Conservation (phyloP, 208 protist species). For the Naegleria gruberi region DNA sequence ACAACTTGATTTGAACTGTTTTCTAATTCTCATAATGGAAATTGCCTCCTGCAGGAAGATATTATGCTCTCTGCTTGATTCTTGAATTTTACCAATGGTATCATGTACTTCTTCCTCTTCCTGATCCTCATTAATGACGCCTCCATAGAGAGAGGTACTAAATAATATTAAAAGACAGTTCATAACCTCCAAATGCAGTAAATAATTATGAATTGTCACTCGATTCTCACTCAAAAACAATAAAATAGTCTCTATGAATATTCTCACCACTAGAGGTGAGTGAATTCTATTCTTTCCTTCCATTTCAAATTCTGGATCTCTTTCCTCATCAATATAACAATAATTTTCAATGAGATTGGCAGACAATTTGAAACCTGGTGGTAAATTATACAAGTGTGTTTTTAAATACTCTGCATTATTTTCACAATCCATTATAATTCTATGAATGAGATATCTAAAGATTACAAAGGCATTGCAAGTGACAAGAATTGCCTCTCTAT, state of each 20-base stretch:
- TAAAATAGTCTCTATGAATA: not conserved
- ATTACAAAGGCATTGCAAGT: not conserved
- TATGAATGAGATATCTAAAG: not conserved
- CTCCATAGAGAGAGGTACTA: constrained; percentile 2
- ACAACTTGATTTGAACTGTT: not conserved
- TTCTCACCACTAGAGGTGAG: not conserved
- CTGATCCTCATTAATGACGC: not conserved
- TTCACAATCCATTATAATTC: not conserved
- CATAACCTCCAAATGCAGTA: constrained; percentile 4
- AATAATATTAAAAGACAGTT: not conserved
- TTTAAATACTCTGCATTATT: not conserved
- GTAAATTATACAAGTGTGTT: not conserved
- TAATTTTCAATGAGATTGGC: not conserved
- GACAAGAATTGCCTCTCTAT: not conserved
- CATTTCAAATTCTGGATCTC: not conserved
- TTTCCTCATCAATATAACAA: not conserved
- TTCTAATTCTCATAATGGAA: not conserved
- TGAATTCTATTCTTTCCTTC: not conserved
- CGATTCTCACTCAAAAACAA: not conserved
- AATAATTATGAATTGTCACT: not conserved
- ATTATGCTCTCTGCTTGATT: not conserved
- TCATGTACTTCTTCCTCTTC: not conserved
- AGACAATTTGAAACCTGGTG: not conserved
- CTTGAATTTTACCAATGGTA: not conserved
- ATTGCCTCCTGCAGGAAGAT: not conserved